Base-by-base conservation (phyloP, 805 yeast genomes). In the Wickerhamiella vanderwaltii region DNA sequence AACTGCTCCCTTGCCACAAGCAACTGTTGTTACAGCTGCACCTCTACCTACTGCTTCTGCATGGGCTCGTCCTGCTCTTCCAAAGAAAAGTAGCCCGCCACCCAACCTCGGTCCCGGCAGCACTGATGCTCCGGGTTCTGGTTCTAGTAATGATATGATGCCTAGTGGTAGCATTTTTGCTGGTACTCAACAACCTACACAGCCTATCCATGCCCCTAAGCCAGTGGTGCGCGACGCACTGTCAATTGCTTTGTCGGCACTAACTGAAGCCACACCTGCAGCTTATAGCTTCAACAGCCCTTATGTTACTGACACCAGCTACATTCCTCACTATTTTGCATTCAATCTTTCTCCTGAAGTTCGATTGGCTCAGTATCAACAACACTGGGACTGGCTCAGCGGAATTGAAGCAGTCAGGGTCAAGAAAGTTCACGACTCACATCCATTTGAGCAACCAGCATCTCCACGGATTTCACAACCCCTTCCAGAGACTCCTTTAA, bases 401-500 rank as follows among this genome's bases (percentile, higher is more conserved):
- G 20, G 40, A 34, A 16, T 46, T 42, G 34, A 39, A 15, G 35
- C 19, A n/a, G 33, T 34, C 4, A 15, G 29, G 5, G 40, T 29
- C 11, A 25, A 22, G 17, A 28, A 46, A 12, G 34, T 28, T 7
- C 32, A 26, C 13, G 40, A 28, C 9, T 19, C 31, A 3, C 40
- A 28, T 6, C 13, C 18, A 3, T 33, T 33, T 13, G 23, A 33
- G 28, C 18, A 33, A n/a, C 22, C 39, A 9, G 30, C 20, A 22
- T 20, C 55, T 50, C 33, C 65, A 53, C 41, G 63, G 58, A n/a
- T n/a, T n/a, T n/a, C n/a, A n/a, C n/a, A n/a, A n/a, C n/a, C n/a
- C n/a, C 46, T 59, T 54, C 48, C 59, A 54, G 49, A 58, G 51
- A 32, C 46, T 24, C 45, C 57, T 5, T 50, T 44, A 29, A 25